Evolutionary conservation across 345 rosid genomes (phyloP), one percentile per base, ranked within the genome.

Genomic region (Populus deltoides): DNA sequence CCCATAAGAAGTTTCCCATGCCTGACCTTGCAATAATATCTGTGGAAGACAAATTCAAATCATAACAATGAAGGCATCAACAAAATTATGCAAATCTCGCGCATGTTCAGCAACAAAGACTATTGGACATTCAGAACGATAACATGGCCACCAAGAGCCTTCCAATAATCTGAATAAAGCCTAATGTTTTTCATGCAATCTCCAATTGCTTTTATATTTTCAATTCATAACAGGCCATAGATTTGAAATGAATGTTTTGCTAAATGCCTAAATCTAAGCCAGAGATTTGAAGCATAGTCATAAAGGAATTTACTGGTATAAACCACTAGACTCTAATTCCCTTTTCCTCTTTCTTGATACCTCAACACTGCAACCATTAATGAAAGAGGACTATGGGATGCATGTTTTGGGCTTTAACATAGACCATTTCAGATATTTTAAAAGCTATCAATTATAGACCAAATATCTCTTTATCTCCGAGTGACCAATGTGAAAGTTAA

Each of bases 1-100:
- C 93, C 84, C 89, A 83, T 49, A 88, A 71, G 77, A 88, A 90
- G 68, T 35, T 38, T 11, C 81, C 43, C 9, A 49, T 59, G 31
- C 69, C 49, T 36, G 39, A 70, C 68, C 84, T 80, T 62, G 73
- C 76, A 73, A 71, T 59, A 74, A 86, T 5, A 67, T 70, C 88
- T 86, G 73, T 39, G 20, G 78, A 41, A 72, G 20, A 79, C 41
- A 29, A 78, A 16, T 61, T 61, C 53, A 41, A 7, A 57, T 70
- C 24, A 66, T 18, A 39, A 31, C 66, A 7, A 71, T 11, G 3
- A 57, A 77, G 80, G n/a, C 20, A 49, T 24, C 74, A 27, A 49
- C 70, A 68, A 57, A 73, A 65, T 7, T 17, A 25, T 33, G 35
- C 43, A 79, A 31, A 24, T 36, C 63, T n/a, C 66, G 51, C 67